A percentile compares a stretch with the other conserved stretches of the same genome.
phyloP scores from a whole-genome alignment of 192 early-diverging fungal species.

The Linnemannia zychae region DNA sequence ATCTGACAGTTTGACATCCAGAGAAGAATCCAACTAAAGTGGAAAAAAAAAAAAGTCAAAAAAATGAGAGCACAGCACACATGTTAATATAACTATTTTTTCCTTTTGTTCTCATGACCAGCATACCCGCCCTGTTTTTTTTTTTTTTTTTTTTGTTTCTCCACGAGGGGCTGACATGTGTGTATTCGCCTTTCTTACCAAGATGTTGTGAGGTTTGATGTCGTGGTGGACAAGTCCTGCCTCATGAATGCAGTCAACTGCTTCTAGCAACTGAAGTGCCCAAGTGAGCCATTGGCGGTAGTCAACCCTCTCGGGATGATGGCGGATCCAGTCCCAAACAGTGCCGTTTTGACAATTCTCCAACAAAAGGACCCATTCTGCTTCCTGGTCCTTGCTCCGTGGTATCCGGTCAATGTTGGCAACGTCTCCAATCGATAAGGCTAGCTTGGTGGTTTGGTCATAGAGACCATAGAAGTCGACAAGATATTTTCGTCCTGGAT shows the following conservation, averaged over 20 bases:
- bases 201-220: constrained; percentile 73
- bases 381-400: neutral
- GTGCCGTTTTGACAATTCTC: constrained; percentile 68
- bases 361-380: constrained; percentile 65
- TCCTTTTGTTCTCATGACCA: neutral
- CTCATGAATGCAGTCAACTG: constrained; percentile 64
- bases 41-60: constrained; percentile 42
- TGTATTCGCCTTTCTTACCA: constrained; percentile 41
- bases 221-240: constrained; percentile 70
- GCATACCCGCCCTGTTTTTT: neutral
- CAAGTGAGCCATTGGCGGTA: constrained; percentile 62
- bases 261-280: constrained; percentile 67
- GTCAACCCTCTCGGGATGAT: constrained; percentile 51
- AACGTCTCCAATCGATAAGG: neutral
- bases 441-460: constrained; percentile 14
- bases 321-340: constrained; percentile 70
- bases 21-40: constrained; percentile 52
- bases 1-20: constrained; percentile 37
- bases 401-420: neutral
- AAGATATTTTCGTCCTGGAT: constrained; percentile 31
- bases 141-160: neutral
- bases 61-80: constrained; percentile 35
- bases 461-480: constrained; percentile 46
- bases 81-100: constrained; percentile 1
- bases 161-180: constrained; percentile 10